A percentile compares a stretch with the other conserved stretches of the same genome.
These are phyloP conservation scores for Trametes cubensis DNA, from an alignment of 768 basidiomycete genomes.

Conservation along the genomic window DNA sequence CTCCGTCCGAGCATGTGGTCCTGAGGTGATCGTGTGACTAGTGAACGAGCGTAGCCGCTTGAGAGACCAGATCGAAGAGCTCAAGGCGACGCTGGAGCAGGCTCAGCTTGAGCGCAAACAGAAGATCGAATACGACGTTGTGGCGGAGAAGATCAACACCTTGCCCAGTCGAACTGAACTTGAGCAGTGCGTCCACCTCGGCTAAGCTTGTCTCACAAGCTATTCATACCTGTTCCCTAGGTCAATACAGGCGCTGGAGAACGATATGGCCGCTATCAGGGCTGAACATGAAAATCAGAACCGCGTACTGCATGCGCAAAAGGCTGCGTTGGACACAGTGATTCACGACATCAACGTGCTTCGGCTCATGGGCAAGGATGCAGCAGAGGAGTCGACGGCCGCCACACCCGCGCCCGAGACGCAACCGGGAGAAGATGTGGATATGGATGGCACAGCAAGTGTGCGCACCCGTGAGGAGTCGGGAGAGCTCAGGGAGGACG, in stretches of 20 bases:
- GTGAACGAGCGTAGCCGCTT: constrained; percentile 73
- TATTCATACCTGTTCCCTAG: constrained; percentile 39
- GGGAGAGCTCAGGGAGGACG: constrained; percentile 28
- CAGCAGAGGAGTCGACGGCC: constrained; percentile 46
- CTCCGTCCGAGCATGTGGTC: neutral
- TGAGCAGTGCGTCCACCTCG: constrained; percentile 58
- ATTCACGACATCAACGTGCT: constrained; percentile 63
- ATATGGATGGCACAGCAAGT: constrained; percentile 26
- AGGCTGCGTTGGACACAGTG: constrained; percentile 65
- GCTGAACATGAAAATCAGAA: constrained; percentile 76
- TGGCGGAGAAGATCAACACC: constrained; percentile 81
- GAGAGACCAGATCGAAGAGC: constrained; percentile 71
- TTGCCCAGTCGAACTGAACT: constrained; percentile 77
- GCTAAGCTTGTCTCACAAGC: neutral
- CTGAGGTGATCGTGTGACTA: constrained; percentile 34
- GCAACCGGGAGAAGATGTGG: constrained; percentile 30
- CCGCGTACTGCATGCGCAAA: constrained; percentile 67
- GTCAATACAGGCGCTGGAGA: constrained; percentile 68
- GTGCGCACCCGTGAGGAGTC: constrained; percentile 28
- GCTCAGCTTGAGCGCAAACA: constrained; percentile 74
- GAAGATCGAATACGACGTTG: constrained; percentile 86
- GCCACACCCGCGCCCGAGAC: constrained; percentile 55
- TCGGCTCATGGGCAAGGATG: constrained; percentile 63
- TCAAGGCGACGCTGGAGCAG: constrained; percentile 76
- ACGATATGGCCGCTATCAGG: constrained; percentile 75